These are phyloP conservation scores for Boletus pseudopeckii DNA, from an alignment of 768 basidiomycete species.

Conservation along the genomic window DNA sequence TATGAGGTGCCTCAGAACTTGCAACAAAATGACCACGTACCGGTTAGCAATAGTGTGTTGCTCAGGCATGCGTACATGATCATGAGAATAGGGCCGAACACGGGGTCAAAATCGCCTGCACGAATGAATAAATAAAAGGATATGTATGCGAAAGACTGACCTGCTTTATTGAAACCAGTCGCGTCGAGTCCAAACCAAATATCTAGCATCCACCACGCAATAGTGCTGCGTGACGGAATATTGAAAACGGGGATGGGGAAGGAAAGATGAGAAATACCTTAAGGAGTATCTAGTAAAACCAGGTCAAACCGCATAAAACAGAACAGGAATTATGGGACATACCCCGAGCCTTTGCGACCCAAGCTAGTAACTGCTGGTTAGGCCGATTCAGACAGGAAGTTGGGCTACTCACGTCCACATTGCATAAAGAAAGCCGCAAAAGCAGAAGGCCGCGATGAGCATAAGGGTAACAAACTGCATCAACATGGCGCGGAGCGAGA, in stretches of 20 bases:
- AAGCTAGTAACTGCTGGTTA: conserved; percentile 43
- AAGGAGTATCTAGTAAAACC: conserved; percentile 29
- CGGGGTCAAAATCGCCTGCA: conserved; percentile 71
- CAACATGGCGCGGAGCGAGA: conserved; percentile 88
- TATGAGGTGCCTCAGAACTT: neutral
- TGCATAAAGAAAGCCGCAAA: conserved; percentile 89
- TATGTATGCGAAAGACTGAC: conserved; percentile 42
- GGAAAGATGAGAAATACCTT: conserved; percentile 30
- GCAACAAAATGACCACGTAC: conserved; percentile 38
- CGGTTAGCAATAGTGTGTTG: conserved; percentile 88
- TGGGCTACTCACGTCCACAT: conserved; percentile 76
- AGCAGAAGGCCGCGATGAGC: conserved; percentile 85
- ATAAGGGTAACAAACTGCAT: conserved; percentile 83
- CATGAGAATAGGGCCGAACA: conserved; percentile 92
- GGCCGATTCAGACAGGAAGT: neutral
- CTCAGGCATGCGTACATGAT: conserved; percentile 88
- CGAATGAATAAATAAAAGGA: conserved; percentile 3
- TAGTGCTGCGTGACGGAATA: conserved; percentile 40
- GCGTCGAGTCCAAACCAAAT: conserved; percentile 96
- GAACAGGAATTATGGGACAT: conserved; percentile 17
- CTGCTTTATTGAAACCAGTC: conserved; percentile 76
- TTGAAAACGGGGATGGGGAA: neutral
- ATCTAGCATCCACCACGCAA: conserved; percentile 95
- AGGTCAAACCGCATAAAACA: neutral
- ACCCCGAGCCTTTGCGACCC: conserved; percentile 59